Evolutionary conservation across 163 green algal species (phyloP), one percentile per base, ranked within the genome.

Genomic region (Scenedesmus sp.): DNA sequence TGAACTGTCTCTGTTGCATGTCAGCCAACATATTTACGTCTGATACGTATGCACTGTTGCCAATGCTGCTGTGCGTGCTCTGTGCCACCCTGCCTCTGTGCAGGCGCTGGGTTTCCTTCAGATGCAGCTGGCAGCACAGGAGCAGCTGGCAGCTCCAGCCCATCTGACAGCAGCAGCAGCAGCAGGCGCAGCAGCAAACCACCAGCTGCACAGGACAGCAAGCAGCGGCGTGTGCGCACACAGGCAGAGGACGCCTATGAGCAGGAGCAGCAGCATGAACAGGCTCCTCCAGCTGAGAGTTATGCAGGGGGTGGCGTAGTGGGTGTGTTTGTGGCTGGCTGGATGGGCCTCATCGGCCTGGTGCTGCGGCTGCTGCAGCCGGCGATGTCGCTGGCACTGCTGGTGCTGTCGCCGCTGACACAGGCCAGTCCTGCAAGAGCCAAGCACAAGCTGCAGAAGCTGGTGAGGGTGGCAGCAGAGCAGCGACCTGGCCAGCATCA

Each of bases 261-360:
- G 1, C 16, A 20, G 8, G 54, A 70, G 82, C 82, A 86, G 55
- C 55, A 86, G 55, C 82, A 66, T 16, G 18, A 66, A 55, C 55
- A 70, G 52, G 16, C 55, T 1, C 52, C 55, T 15, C 82, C 60
- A 85, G 55, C 87, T 60, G 70, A 59, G n/a, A 34, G 86, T 12
- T n/a, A 56, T 73, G 56, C 60, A 56, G 88, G 88, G 16, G 76
- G 79, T 56, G 88, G 79, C 55, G 13, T 92, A 7, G 79, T 92
- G 15, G 79, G 89, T 3, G 18, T 83, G 8, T 73, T 88, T 55
- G 82, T 85, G 1, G 89, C 46, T n/a, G 82, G 52, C 3, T 89
- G 89, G 89, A 84, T 84, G 81, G 64, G 15, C 3, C 8, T 92
- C 16, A 74, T 88, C 18, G 64, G 13, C 7, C 18, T 88, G 46